Base-by-base conservation (phyloP, 768 basidiomycete genomes). In the Amanita thiersii region DNA sequence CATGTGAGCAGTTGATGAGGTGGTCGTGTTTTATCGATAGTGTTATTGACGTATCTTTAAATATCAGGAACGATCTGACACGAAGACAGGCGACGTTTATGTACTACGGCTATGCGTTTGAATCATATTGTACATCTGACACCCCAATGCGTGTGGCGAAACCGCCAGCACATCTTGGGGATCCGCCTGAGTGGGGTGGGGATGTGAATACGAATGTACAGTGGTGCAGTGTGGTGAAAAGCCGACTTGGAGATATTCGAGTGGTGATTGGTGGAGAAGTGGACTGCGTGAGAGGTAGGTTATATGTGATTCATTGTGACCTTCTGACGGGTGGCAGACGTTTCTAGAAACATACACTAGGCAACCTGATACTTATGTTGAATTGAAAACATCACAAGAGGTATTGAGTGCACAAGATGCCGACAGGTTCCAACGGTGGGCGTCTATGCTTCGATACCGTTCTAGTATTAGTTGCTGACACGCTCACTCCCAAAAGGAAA, bases 81-180 rank as follows among this genome's bases (percentile, higher is more conserved):
- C 72, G 76, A 8, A 72, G 72, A 9, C 81, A 83, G 21, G 75
- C 73, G 1, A 61, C 70, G 18, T 76, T 80, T 53, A 71, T 72
- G 6, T 93, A 93, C 58, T 87, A 81, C 56, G 90, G 88, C 12
- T 92, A 92, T 58, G 75, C 88, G 0, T 93, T 93, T 50, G 90
- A 93, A 56, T 85, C 87, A 11, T 93, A 81, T 52, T 89, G 86
- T 58, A 92, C 90, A 10, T 65, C 69, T 3, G 64, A 67, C 14
- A 55, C 56, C 1, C 69, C 68, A 6, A 48, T 47, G 5, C 55
- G 52, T n/a, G 39, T 17, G 20, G 46, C 20, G 24, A 44, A 31
- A 20, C 53, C 48, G 8, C 46, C 54, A 51, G 50, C 52, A 32
- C 41, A 35, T 12, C 47, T 57, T 10, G 56, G 59, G 10, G 57